Conservation (phyloP, 202 grass and related monocot species). For the Setaria viridis region DNA sequence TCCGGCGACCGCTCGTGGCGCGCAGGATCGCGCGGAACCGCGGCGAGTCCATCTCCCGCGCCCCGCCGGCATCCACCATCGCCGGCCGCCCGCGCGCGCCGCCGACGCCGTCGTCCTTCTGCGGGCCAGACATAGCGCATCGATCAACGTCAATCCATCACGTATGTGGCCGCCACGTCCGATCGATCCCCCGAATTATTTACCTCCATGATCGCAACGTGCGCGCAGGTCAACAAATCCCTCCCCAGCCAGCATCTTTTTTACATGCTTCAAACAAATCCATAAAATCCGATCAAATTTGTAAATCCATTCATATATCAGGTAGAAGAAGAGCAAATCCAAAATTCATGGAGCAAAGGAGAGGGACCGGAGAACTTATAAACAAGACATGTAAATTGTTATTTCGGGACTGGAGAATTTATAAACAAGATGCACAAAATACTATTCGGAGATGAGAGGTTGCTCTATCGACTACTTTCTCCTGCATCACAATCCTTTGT, state of each 20-base stretch:
- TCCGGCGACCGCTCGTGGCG: constrained; percentile 77
- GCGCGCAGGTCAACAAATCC: constrained; percentile 29
- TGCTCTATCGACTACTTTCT: background rate
- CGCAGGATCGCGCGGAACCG: constrained; percentile 86
- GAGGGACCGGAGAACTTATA: too few relatives aligned
- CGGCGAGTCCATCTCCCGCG: constrained; percentile 86
- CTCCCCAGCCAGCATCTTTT: constrained; percentile 30
- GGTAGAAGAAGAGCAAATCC: too few relatives aligned
- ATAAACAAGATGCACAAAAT: background rate
- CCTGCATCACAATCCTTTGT: background rate
- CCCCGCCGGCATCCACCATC: constrained; percentile 44
- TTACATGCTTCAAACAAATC: constrained; percentile 37
- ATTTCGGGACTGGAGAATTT: too few relatives aligned
- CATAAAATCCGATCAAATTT: background rate
- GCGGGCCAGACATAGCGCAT: constrained; percentile 11
- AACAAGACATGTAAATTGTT: too few relatives aligned
- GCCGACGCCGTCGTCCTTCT: constrained; percentile 32
- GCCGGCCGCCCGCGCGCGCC: constrained; percentile 36
- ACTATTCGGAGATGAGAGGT: background rate
- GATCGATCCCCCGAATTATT: background rate
- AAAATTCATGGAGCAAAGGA: too few relatives aligned
- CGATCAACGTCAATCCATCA: background rate
- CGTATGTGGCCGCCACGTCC: background rate
- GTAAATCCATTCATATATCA: background rate
- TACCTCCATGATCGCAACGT: constrained; percentile 50